phyloP scores from a whole-genome alignment of 306 rosid genomes.

The Boehmeria nivea region DNA sequence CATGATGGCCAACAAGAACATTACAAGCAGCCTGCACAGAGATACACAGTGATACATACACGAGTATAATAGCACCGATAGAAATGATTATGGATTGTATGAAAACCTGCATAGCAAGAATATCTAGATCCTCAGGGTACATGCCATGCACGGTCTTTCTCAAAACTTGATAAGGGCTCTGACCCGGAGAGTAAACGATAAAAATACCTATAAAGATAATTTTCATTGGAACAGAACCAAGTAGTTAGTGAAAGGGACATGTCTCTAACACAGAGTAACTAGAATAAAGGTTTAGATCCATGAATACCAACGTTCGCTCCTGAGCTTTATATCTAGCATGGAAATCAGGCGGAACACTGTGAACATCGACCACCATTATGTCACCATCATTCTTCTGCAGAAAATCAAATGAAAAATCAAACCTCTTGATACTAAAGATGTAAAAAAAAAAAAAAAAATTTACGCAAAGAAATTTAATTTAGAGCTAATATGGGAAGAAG shows the following conservation, averaged over 20 bases:
- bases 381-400: slow-evolving; percentile 72
- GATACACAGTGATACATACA: slow-evolving; percentile 4
- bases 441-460: too few species aligned
- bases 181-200: slow-evolving; percentile 80
- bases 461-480: too few species aligned
- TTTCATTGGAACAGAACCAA: background rate
- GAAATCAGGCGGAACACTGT: slow-evolving; percentile 62
- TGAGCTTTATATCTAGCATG: slow-evolving; percentile 85
- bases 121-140: slow-evolving; percentile 65
- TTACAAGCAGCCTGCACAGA: slow-evolving; percentile 76
- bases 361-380: slow-evolving; percentile 66
- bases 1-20: slow-evolving; percentile 82
- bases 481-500: background rate
- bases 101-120: slow-evolving; percentile 74
- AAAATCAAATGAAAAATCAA: slow-evolving; percentile 15
- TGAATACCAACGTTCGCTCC: slow-evolving; percentile 86
- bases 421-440: background rate
- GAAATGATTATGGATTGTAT: slow-evolving; percentile 5
- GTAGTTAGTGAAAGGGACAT: background rate
- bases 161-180: slow-evolving; percentile 73
- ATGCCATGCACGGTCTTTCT: slow-evolving; percentile 88
- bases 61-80: background rate
- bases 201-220: slow-evolving; percentile 51
- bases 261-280: background rate
- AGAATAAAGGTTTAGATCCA: slow-evolving; percentile 13